Evolutionary conservation across 2,329 filamentous ascomycete species (phyloP).

Genomic region (Nigrograna mackinnonii): DNA sequence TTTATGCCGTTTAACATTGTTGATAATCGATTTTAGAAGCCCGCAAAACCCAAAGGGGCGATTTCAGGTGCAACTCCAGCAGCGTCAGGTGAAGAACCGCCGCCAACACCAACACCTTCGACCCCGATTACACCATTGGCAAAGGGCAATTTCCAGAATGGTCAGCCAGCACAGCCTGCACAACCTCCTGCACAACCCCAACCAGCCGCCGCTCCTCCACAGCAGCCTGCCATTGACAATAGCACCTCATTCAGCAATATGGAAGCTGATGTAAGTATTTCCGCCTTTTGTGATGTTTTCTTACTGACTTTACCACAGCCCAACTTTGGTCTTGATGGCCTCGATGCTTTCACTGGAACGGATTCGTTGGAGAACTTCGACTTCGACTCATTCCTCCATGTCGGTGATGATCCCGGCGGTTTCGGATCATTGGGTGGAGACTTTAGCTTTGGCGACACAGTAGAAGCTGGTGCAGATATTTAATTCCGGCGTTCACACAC

Average conservation of each 20-base stretch:
- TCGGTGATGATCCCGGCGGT: slow-evolving; percentile 48
- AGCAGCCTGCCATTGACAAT: slow-evolving; percentile 40
- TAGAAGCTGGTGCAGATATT: slow-evolving; percentile 31
- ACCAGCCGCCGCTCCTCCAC: slow-evolving; percentile 25
- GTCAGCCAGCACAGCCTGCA: slow-evolving; percentile 33
- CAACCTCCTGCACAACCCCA: slow-evolving; percentile 31
- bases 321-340: slow-evolving; percentile 31
- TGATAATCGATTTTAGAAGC: slow-evolving; percentile 45
- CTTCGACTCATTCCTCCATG: slow-evolving; percentile 69
- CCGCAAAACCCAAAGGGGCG: slow-evolving; percentile 44
- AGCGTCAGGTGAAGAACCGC: slow-evolving; percentile 47
- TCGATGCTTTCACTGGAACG: slow-evolving; percentile 54
- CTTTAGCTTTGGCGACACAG: slow-evolving; percentile 38
- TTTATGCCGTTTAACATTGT: slow-evolving; percentile 22
- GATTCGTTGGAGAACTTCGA: slow-evolving; percentile 71
- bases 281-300: slow-evolving; percentile 11
- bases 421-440: slow-evolving; percentile 37
- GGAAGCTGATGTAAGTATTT: slow-evolving; percentile 35
- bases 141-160: no score
- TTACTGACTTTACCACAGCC: slow-evolving; percentile 36
- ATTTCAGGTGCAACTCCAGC: slow-evolving; percentile 46
- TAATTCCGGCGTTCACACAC: no score
- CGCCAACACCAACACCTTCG: slow-evolving; percentile 52
- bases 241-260: slow-evolving; percentile 32
- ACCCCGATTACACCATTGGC: slow-evolving; percentile 54